Conservation (phyloP, 495 filamentous ascomycete genomes). For the Penicillium daleae region DNA sequence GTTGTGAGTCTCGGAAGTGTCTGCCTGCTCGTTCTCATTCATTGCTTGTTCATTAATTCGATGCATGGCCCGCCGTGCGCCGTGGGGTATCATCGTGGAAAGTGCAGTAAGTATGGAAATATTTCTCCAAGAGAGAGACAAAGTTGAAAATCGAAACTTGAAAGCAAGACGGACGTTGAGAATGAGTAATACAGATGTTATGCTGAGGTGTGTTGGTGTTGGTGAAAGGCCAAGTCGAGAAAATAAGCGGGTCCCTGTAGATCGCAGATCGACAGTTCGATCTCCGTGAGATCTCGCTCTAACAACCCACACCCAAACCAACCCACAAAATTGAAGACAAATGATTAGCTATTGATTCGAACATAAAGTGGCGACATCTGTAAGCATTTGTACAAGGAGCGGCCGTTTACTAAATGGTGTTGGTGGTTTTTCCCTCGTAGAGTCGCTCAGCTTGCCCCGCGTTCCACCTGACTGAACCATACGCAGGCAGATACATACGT, state of each 20-base stretch:
- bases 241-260: background rate
- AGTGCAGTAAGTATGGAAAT: background rate
- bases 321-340: background rate
- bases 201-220: background rate
- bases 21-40: background rate
- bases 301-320: background rate
- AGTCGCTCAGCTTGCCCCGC: background rate
- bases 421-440: background rate
- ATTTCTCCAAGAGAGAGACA: no score
- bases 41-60: background rate
- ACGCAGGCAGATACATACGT: no score
- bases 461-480: background rate
- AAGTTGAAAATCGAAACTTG: no score
- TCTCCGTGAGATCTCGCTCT: background rate
- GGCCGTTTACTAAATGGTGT: background rate
- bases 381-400: background rate
- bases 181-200: background rate
- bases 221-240: background rate
- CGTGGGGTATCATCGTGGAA: background rate
- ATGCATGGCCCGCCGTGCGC: background rate
- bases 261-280: background rate
- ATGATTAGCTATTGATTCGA: background rate
- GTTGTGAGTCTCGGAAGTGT: background rate
- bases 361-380: background rate
- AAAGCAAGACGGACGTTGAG: background rate